Evolutionary conservation across 768 basidiomycete species (phyloP).

Genomic region (Boletus pseudopeckii): DNA sequence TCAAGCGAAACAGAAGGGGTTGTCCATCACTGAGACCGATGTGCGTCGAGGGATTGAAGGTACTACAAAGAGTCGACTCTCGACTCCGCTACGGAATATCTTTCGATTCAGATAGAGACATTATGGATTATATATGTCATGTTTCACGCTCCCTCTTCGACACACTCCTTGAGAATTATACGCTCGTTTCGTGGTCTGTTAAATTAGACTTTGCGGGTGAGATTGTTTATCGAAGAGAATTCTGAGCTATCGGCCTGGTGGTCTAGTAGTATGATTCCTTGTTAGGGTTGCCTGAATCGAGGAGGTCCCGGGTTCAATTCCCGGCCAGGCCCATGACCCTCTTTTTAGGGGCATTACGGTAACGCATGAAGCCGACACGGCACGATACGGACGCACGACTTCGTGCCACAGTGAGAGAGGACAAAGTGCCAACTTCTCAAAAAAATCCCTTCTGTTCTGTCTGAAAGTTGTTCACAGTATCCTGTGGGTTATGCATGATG

Average conservation of each 20-base stretch:
- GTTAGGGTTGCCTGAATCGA: conserved; percentile 48
- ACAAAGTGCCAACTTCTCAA: too few relatives aligned
- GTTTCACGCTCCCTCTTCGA: conserved; percentile 7
- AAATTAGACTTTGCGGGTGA: background rate
- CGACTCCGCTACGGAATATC: conserved; percentile 31
- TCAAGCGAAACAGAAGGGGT: conserved; percentile 16
- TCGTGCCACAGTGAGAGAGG: too few relatives aligned
- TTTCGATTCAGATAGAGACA: conserved; percentile 28
- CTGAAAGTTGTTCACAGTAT: too few relatives aligned
- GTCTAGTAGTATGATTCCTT: conserved; percentile 68
- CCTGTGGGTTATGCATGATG: too few relatives aligned
- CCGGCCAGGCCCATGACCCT: conserved; percentile 57
- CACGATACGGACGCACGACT: too few relatives aligned
- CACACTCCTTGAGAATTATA: conserved; percentile 9
- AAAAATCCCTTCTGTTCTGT: too few relatives aligned
- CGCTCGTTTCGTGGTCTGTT: background rate
- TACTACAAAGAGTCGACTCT: conserved; percentile 23
- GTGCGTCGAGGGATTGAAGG: conserved; percentile 27
- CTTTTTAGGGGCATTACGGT: too few relatives aligned
- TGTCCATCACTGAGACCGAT: conserved; percentile 10
- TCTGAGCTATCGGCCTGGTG: conserved; percentile 40
- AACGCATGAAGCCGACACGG: too few relatives aligned
- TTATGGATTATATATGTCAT: background rate
- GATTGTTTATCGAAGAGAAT: rapidly evolving
- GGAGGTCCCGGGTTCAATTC: conserved; percentile 63